Evolutionary conservation across 345 rosid species (phyloP).

Genomic region (Cardamine resedifolia): DNA sequence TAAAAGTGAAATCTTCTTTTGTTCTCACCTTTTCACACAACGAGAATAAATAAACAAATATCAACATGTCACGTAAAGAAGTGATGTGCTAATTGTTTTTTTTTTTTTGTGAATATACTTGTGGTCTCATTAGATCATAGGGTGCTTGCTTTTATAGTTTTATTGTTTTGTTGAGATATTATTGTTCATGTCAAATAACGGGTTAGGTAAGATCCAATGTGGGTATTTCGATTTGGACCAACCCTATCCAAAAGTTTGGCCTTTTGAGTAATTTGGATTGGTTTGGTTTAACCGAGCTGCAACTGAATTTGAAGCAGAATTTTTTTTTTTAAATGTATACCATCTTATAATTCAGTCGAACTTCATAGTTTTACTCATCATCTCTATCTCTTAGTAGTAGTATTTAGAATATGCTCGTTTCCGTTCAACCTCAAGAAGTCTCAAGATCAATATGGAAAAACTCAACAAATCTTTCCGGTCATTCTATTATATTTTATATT

Average conservation of each 20-base stretch:
- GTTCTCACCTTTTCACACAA: conserved; percentile 31
- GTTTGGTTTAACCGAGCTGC: too few relatives aligned
- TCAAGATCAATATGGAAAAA: conserved; percentile 9
- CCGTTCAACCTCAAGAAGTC: conserved; percentile 3
- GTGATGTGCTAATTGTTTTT: background rate
- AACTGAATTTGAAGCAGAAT: too few relatives aligned
- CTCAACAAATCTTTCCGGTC: conserved; percentile 5
- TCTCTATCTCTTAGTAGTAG: background rate
- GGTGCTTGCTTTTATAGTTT: background rate
- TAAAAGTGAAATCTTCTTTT: conserved; percentile 20
- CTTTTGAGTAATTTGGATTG: background rate
- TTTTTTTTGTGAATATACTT: background rate
- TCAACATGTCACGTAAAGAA: background rate
- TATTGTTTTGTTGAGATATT: background rate
- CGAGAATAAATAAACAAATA: background rate
- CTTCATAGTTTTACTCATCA: background rate
- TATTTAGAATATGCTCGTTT: background rate
- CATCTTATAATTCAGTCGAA: background rate
- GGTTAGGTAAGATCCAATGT: background rate
- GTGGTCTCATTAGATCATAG: conserved; percentile 2
- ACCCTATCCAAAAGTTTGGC: background rate
- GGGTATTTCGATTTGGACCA: background rate
- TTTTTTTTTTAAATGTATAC: too few relatives aligned
- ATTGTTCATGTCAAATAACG: background rate
- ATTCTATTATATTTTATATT: background rate